These are phyloP conservation scores for Curvularia hawaiiensis DNA, from an alignment of 2,329 filamentous ascomycete species.

Conservation along the genomic window DNA sequence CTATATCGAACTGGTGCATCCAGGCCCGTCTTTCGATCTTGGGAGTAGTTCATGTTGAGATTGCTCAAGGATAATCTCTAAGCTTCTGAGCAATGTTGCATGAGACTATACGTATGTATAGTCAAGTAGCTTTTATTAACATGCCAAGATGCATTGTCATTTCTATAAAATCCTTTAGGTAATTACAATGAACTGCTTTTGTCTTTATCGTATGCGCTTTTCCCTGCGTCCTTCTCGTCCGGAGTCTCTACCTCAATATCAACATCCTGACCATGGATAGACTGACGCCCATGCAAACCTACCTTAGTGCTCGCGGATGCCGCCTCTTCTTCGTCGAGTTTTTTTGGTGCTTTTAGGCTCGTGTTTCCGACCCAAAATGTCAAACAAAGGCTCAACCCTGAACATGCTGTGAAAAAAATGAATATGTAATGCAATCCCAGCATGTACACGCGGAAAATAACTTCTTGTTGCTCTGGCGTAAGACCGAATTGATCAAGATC, in stretches of 20 bases:
- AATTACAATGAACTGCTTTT: not conserved
- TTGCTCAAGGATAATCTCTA: not conserved
- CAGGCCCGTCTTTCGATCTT: not conserved
- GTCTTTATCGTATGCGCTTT: not conserved
- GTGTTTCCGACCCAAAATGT: slow-evolving; percentile 31
- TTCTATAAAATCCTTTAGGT: not conserved
- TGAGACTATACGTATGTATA: not conserved
- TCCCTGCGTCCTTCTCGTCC: not conserved
- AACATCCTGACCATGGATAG: slow-evolving; percentile 1
- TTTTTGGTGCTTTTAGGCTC: slow-evolving; percentile 30
- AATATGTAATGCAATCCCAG: slow-evolving; percentile 26
- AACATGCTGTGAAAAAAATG: slow-evolving; percentile 25
- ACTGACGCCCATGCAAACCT: not conserved
- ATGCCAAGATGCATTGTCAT: not conserved
- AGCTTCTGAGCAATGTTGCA: not conserved
- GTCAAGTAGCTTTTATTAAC: not conserved
- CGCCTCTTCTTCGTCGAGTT: slow-evolving; percentile 15
- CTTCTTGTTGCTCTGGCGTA: slow-evolving; percentile 11
- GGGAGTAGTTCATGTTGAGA: not conserved
- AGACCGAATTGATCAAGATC: slow-evolving; percentile 20
- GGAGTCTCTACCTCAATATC: not conserved
- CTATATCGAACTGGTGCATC: not conserved
- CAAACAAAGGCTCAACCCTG: slow-evolving; percentile 22
- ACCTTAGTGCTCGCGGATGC: not conserved
- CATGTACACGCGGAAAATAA: slow-evolving; percentile 26